Base-by-base conservation (phyloP, 2,329 filamentous ascomycete genomes). In the Fusarium incarnatum region DNA sequence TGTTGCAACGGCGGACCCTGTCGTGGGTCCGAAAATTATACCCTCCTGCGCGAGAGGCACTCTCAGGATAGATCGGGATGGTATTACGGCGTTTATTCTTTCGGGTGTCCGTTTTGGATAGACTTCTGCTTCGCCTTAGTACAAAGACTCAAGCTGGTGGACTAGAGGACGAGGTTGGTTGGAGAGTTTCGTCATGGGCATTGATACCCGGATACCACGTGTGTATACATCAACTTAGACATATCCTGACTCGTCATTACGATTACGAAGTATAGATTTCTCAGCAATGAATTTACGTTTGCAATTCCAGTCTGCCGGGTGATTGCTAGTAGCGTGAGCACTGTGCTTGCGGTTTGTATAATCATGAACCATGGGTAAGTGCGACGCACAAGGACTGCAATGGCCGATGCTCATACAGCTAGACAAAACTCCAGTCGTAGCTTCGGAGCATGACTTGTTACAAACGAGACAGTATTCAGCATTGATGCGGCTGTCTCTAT, bases 151-250 rank as follows among this genome's bases (percentile, higher is more conserved):
- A 46, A 55, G 20, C 25, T n/a, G 30, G 27, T 27, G 57, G 41
- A n/a, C n/a, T 41, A 52, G 50, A 22, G 49, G 34, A 23, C 32
- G 28, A 47, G 44, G 22, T 49, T 41, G 22, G 44, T 56, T 63
- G 52, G 55, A 56, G 53, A 50, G 40, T 56, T 63, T 70, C 37
- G 58, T 59, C 47, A 56, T 56, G 47, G 64, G 64, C 53, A 42
- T 60, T 73, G 64, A 74, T 71, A 73, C 64, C 64, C 58, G 37
- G 61, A 74, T 73, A 62, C 56, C 32, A 60, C 25, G 56, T 69
- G 46, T n/a, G 49, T 27, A 64, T 48, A 37, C 44, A 41, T 58
- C 23, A n/a, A 48, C 37, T 56, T 69, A 56, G 67, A 71, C 41
- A 55, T 30, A 22, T 25, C 34, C 13, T 50, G 59, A 55, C 28